Percentiles rank a stretch among this genome's conserved stretches.
Evolutionary conservation across 2,329 filamentous ascomycete species (phyloP).

Genomic region (Cladosporium halotolerans): DNA sequence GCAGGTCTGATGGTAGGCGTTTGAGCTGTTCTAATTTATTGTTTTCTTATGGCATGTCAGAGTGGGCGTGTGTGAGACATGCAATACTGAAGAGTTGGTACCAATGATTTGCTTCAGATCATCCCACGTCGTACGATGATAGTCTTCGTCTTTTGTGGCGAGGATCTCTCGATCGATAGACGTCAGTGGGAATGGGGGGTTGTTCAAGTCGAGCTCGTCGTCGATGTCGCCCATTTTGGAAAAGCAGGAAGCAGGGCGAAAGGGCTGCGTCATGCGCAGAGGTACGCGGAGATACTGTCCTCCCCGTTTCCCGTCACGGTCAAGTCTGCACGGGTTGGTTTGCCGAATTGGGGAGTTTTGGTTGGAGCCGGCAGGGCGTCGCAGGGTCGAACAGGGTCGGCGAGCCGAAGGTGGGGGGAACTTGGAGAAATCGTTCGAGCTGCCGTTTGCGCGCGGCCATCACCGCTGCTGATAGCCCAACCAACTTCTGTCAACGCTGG

Average conservation of each 20-base stretch:
- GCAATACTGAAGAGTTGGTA: constrained; percentile 25
- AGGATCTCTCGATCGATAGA: constrained; percentile 44
- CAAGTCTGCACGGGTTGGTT: too few species aligned
- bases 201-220: constrained; percentile 26
- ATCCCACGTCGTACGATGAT: constrained; percentile 46
- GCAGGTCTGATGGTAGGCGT: constrained; percentile 53
- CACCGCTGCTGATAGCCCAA: too few species aligned
- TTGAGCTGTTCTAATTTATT: constrained; percentile 52
- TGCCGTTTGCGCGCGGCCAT: too few species aligned
- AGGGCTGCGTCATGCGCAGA: too few species aligned
- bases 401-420: too few species aligned
- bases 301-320: too few species aligned
- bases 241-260: background rate
- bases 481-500: too few species aligned
- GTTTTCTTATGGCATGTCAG: constrained; percentile 24
- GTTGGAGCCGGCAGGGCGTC: too few species aligned
- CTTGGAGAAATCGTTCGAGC: too few species aligned
- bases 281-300: too few species aligned
- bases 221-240: constrained; percentile 14
- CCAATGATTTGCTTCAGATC: constrained; percentile 48
- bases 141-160: constrained; percentile 48
- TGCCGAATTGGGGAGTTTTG: too few species aligned
- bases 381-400: too few species aligned
- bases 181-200: constrained; percentile 43
- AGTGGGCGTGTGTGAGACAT: background rate